A percentile compares a stretch with the other conserved stretches of the same genome.
Evolutionary conservation across 257 asterid genomes (phyloP).

Genomic region (Leonotis leonurus): DNA sequence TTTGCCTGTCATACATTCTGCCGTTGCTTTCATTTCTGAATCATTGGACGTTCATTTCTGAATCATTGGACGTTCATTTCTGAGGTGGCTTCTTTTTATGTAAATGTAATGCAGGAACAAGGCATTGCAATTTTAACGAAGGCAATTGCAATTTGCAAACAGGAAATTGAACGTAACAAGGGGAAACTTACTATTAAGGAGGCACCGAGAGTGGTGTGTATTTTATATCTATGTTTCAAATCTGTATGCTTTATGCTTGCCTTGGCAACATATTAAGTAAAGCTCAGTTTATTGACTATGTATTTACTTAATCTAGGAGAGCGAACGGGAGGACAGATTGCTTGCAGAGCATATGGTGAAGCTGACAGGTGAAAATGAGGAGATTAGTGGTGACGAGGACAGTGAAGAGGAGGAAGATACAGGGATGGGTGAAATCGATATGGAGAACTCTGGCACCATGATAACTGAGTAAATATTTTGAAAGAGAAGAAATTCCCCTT

Average conservation of each 20-base stretch:
- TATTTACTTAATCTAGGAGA: slow-evolving; percentile 49
- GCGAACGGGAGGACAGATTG: slow-evolving; percentile 86
- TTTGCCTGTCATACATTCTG: no score
- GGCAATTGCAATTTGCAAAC: slow-evolving; percentile 88
- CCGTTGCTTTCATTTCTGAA: no score
- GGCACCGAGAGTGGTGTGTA: slow-evolving; percentile 75
- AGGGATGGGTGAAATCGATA: slow-evolving; percentile 88
- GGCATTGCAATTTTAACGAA: slow-evolving; percentile 65
- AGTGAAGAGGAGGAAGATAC: slow-evolving; percentile 96
- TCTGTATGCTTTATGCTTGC: no score
- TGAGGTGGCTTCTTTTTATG: no score
- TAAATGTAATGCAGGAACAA: slow-evolving; percentile 87
- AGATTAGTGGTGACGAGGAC: slow-evolving; percentile 79
- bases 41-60: no score
- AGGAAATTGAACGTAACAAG: slow-evolving; percentile 68
- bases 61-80: no score
- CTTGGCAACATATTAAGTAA: no score
- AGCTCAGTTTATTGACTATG: no score
- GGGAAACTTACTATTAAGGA: slow-evolving; percentile 91
- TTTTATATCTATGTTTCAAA: no score
- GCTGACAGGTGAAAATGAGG: slow-evolving; percentile 69
- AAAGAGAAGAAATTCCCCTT: no score
- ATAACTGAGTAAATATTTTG: slow-evolving; percentile 38
- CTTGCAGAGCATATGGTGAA: slow-evolving; percentile 80
- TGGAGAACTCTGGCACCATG: slow-evolving; percentile 46